Evolutionary conservation across 768 basidiomycete species (phyloP).

Genomic region (Austroboletus eburneus): DNA sequence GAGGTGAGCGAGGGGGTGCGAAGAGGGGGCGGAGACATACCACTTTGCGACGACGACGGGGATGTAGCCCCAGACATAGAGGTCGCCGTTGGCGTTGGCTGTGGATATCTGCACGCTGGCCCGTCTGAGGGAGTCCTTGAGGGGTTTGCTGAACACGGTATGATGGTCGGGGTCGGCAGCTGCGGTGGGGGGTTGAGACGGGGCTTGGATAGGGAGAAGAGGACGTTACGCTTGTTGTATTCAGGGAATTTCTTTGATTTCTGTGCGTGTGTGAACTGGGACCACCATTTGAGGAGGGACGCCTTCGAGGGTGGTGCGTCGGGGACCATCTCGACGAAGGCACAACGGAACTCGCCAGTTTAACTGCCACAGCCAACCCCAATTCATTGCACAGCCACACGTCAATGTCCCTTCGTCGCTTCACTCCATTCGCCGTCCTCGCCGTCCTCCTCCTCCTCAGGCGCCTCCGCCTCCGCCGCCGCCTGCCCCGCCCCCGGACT

Average conservation of each 20-base stretch:
- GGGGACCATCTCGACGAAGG: slow-evolving; percentile 23
- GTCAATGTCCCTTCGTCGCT: too few species aligned
- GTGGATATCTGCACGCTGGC: slow-evolving; percentile 95
- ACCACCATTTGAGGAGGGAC: slow-evolving; percentile 79
- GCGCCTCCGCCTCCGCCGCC: too few species aligned
- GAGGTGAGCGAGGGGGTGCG: slow-evolving; percentile 1
- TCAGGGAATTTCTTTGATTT: slow-evolving; percentile 55
- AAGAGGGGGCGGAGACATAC: slow-evolving; percentile 40
- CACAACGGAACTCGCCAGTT: too few species aligned
- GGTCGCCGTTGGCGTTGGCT: slow-evolving; percentile 72
- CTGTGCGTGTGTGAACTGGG: slow-evolving; percentile 65
- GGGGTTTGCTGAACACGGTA: slow-evolving; percentile 80
- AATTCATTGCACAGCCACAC: too few species aligned
- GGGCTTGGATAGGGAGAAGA: background rate
- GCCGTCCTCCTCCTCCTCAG: too few species aligned
- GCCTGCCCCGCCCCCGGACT: too few species aligned
- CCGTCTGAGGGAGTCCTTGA: slow-evolving; percentile 78
- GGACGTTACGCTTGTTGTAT: slow-evolving; percentile 37
- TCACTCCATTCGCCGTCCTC: too few species aligned
- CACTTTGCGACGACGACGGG: slow-evolving; percentile 98
- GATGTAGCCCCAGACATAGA: slow-evolving; percentile 91
- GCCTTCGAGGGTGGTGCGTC: slow-evolving; percentile 43
- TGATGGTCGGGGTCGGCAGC: slow-evolving; percentile 36
- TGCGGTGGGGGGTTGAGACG: slow-evolving; percentile 7
- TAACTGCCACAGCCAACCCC: slow-evolving; percentile 21